Base-by-base conservation (phyloP, 768 basidiomycete species). In the Austroboletus eburneus region DNA sequence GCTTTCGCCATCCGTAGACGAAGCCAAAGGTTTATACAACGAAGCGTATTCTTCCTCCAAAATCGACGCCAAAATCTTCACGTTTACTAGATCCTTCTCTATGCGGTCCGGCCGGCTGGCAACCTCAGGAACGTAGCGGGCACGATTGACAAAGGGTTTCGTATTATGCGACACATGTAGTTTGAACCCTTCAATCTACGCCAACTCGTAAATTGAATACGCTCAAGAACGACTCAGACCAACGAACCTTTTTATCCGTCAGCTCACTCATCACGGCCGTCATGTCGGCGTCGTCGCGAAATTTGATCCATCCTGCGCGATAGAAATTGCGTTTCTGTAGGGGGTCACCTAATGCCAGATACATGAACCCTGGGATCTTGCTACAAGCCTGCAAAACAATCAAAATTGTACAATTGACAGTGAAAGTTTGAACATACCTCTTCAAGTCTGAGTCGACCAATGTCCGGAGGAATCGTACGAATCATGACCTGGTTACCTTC, bases 401-500 rank as follows among this genome's bases (percentile, higher is more conserved):
- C 51, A 38, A 16, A 46, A 42, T 44, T n/a, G 33, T 36, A 29
- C 45, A 29, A n/a, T 45, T 12, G 23, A n/a, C 2, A 48, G 36
- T 12, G 44, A 42, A 38, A 12, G 24, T 3, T 24, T 16, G 8
- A 34, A 67, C 78, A 47, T 49, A 94, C 92, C 68, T 91, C 88
- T 72, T 97, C 93, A 29, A 97, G 74, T 59, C 91, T 92, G 40
- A 86, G 70, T 27, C 93, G 83, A 24, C 89, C 88, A 57, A 93
- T 92, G 54, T 92, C 89, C 21, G 93, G 92, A 39, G 92, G 92
- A 53, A 96, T 92, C 16, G 91, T 93, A 49, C 92, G 83, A 61
- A 96, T 93, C 81, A 94, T 92, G 45, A 96, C 83, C 61, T 96
- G 87, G 56, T 89, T 90, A 20, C 87, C 89, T 57, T 91, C 88